Evolutionary conservation across 2,329 filamentous ascomycete species (phyloP).

Genomic region (Cladorrhinum sp.): DNA sequence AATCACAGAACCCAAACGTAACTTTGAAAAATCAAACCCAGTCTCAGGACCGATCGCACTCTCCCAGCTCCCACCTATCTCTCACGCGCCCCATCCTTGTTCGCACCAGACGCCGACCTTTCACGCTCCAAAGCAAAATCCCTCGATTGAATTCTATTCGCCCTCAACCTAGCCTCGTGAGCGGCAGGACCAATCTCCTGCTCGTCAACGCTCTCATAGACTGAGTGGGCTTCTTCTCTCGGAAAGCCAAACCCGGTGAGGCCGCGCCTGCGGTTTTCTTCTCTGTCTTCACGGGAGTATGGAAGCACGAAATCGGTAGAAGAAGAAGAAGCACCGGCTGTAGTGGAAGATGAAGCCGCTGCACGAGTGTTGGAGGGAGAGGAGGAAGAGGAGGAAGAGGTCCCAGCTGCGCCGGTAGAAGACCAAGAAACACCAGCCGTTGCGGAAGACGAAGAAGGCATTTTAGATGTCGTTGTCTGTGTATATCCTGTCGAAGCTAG

Average conservation of each 20-base stretch:
- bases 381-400: background rate
- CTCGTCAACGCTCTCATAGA: background rate
- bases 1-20: too few relatives aligned
- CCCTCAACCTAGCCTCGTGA: background rate
- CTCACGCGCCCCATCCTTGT: too few relatives aligned
- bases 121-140: background rate
- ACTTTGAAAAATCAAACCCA: too few relatives aligned
- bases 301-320: background rate
- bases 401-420: background rate
- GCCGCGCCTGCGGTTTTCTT: background rate
- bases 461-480: too few relatives aligned
- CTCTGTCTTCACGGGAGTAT: background rate
- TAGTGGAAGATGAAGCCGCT: too few relatives aligned
- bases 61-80: too few relatives aligned
- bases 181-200: background rate
- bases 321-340: background rate
- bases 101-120: too few relatives aligned
- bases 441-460: too few relatives aligned
- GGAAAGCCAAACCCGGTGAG: background rate
- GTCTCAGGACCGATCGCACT: too few relatives aligned
- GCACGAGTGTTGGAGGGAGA: too few relatives aligned
- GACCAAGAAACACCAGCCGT: too few relatives aligned
- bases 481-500: too few relatives aligned
- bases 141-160: background rate
- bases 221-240: background rate